These are phyloP conservation scores for Postia placenta DNA, from an alignment of 768 basidiomycete species.

Conservation along the genomic window DNA sequence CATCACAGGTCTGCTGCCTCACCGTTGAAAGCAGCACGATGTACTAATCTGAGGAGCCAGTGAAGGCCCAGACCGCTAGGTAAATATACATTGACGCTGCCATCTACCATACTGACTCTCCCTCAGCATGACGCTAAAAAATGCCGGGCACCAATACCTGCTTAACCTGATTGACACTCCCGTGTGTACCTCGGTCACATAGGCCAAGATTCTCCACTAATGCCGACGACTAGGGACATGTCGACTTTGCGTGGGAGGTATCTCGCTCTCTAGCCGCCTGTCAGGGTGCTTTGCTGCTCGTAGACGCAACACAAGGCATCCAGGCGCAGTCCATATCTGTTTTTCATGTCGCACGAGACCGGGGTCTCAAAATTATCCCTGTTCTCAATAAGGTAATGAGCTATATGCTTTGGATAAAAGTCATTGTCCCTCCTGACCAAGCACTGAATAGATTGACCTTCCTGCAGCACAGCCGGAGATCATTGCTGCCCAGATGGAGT, in stretches of 20 bases:
- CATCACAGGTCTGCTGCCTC: conserved; percentile 69
- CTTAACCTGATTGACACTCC: conserved; percentile 97
- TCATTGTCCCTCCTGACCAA: background rate
- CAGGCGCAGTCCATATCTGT: conserved; percentile 98
- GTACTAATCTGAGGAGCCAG: conserved; percentile 31
- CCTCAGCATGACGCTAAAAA: conserved; percentile 70
- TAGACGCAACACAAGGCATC: conserved; percentile 96
- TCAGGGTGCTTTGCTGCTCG: conserved; percentile 80
- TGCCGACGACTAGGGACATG: conserved; percentile 65
- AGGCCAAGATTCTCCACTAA: background rate
- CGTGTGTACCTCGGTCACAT: conserved; percentile 32
- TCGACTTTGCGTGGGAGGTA: conserved; percentile 98
- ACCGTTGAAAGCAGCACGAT: background rate
- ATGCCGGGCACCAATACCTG: conserved; percentile 53
- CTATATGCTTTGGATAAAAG: conserved; percentile 1
- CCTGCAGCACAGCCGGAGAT: conserved; percentile 81
- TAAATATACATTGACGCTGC: conserved; percentile 20
- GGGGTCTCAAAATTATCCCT: conserved; percentile 78
- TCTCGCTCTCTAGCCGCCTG: conserved; percentile 88
- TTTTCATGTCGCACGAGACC: conserved; percentile 80
- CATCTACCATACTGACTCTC: background rate
- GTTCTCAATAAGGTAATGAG: conserved; percentile 80
- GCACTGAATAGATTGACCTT: conserved; percentile 71
- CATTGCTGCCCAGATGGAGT: conserved; percentile 74
- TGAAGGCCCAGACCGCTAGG: conserved; percentile 96